Percentiles rank a stretch among this genome's conserved stretches.
phyloP scores from a whole-genome alignment of 2,329 filamentous ascomycete species.

The Balansia obtecta region DNA sequence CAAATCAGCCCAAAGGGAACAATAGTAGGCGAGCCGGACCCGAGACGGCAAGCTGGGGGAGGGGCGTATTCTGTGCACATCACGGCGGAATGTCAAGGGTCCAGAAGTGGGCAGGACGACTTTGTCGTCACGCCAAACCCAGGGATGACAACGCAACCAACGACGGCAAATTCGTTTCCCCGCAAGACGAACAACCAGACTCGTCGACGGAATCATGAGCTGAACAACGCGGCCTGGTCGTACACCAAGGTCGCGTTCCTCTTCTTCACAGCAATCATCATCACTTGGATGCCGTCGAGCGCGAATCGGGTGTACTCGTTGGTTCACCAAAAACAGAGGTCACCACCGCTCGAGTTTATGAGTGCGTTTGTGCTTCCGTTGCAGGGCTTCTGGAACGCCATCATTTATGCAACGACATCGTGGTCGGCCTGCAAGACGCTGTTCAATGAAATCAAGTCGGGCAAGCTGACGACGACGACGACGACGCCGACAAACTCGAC shows the following conservation, averaged over 20 bases:
- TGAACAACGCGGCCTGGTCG: slow-evolving; percentile 52
- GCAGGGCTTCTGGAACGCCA: slow-evolving; percentile 75
- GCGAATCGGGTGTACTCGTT: slow-evolving; percentile 66
- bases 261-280: slow-evolving; percentile 58
- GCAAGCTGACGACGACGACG: too few relatives aligned
- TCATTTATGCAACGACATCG: slow-evolving; percentile 64
- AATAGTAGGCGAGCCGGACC: slow-evolving; percentile 5
- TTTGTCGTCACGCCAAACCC: slow-evolving; percentile 17
- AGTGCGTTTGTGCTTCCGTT: slow-evolving; percentile 65
- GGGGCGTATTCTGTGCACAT: slow-evolving; percentile 38
- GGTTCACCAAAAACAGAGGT: slow-evolving; percentile 38
- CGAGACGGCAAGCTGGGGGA: slow-evolving; percentile 9
- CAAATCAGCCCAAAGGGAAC: slow-evolving; percentile 11
- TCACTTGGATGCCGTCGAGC: slow-evolving; percentile 68
- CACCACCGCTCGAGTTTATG: slow-evolving; percentile 52
- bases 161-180: slow-evolving; percentile 8
- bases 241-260: slow-evolving; percentile 60
- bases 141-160: slow-evolving; percentile 11
- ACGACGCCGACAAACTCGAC: too few relatives aligned
- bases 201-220: slow-evolving; percentile 32
- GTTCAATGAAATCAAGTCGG: slow-evolving; percentile 7
- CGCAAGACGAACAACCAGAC: slow-evolving; percentile 15
- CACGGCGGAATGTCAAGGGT: slow-evolving; percentile 20
- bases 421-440: slow-evolving; percentile 47
- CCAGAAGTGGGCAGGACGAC: slow-evolving; percentile 11